These are phyloP conservation scores for Suhomyces sp. DNA, from an alignment of 805 yeast genomes.

Conservation along the genomic window DNA sequence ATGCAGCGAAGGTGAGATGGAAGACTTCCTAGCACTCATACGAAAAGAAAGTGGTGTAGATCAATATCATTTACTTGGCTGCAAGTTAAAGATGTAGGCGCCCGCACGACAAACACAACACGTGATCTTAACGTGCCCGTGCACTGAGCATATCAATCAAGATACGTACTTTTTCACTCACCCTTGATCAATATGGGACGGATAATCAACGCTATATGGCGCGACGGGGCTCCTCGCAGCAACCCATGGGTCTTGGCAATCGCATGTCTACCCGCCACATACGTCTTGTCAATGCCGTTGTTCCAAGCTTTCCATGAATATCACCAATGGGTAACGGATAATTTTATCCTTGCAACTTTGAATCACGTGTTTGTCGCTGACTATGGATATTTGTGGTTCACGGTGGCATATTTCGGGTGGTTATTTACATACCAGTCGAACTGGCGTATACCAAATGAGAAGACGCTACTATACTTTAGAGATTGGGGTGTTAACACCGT, in stretches of 20 bases:
- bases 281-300: constrained; percentile 21
- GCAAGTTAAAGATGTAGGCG: background rate
- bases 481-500: constrained; percentile 11
- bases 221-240: background rate
- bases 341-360: constrained; percentile 10
- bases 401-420: constrained; percentile 15
- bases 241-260: background rate
- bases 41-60: too few species aligned
- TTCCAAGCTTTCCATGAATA: constrained; percentile 12
- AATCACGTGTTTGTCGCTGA: constrained; percentile 23
- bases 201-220: background rate
- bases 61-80: background rate
- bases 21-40: too few species aligned
- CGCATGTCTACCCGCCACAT: constrained; percentile 9
- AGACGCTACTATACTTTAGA: constrained; percentile 2
- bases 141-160: background rate
- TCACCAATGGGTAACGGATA: constrained; percentile 10
- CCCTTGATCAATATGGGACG: background rate
- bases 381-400: constrained; percentile 31
- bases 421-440: constrained; percentile 6
- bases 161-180: background rate
- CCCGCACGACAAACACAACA: background rate
- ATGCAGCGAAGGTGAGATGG: too few species aligned
- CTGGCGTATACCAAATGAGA: constrained; percentile 3
- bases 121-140: background rate